A percentile compares a stretch with the other conserved stretches of the same genome.
These are phyloP conservation scores for Trichophyton mentagrophytes DNA, from an alignment of 2,329 filamentous ascomycete species.

Conservation along the genomic window DNA sequence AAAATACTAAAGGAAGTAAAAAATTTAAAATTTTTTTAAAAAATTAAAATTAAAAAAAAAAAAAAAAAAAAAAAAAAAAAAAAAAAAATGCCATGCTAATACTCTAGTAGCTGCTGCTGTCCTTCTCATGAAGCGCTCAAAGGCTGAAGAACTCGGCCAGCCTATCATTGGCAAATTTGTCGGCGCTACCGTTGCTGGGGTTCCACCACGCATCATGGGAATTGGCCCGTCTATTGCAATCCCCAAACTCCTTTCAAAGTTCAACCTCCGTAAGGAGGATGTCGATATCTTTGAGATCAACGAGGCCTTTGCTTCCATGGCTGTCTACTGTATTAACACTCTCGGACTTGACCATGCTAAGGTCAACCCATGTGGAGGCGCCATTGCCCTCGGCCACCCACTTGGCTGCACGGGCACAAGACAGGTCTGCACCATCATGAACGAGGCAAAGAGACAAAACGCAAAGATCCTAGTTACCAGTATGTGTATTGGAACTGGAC, in stretches of 20 bases:
- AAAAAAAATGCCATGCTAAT: slow-evolving; percentile 3
- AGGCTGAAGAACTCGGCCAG: slow-evolving; percentile 72
- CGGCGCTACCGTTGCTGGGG: slow-evolving; percentile 81
- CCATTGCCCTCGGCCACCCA: slow-evolving; percentile 84
- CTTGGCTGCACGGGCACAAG: slow-evolving; percentile 78
- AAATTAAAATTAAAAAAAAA: no score
- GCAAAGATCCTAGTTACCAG: slow-evolving; percentile 86
- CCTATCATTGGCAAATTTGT: slow-evolving; percentile 74
- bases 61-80: neutral
- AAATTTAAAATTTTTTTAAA: no score
- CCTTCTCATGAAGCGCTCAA: slow-evolving; percentile 88
- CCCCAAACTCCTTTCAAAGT: slow-evolving; percentile 70
- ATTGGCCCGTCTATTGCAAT: slow-evolving; percentile 53
- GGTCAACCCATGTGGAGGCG: slow-evolving; percentile 89
- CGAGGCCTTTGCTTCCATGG: slow-evolving; percentile 97
- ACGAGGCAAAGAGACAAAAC: slow-evolving; percentile 68
- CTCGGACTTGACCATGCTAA: slow-evolving; percentile 48
- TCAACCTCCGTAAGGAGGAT: slow-evolving; percentile 65
- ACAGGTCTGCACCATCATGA: slow-evolving; percentile 82
- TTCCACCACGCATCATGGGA: slow-evolving; percentile 92
- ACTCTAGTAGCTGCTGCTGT: slow-evolving; percentile 12
- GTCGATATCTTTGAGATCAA: slow-evolving; percentile 89
- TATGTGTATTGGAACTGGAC: slow-evolving; percentile 66
- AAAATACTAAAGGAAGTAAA: no score
- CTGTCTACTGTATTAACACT: slow-evolving; percentile 78